Conservation (phyloP, 164 flowering plant genomes). For the Sedum album region DNA sequence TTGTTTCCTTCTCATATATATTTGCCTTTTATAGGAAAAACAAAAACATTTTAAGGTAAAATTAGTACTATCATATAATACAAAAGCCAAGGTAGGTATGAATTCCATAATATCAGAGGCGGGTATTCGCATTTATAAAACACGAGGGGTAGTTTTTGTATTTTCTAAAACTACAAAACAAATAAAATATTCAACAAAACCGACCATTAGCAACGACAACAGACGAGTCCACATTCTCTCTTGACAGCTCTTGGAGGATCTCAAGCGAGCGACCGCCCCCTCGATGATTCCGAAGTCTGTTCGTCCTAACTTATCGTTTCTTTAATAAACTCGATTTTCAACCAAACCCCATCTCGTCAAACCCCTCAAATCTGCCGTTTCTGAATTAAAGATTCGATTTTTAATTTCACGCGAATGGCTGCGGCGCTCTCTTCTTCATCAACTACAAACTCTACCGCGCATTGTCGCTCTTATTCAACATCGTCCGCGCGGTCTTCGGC, state of each 20-base stretch:
- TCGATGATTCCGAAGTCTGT: slow-evolving; percentile 3
- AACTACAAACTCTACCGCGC: not conserved
- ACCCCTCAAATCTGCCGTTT: not conserved
- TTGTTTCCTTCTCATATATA: too few species aligned
- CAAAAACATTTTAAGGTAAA: too few species aligned
- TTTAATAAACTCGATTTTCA: slow-evolving; percentile 12
- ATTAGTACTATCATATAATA: too few species aligned
- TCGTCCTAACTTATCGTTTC: not conserved
- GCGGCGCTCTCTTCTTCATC: slow-evolving; percentile 6
- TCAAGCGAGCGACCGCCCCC: slow-evolving; percentile 1
- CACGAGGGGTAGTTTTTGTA: too few species aligned
- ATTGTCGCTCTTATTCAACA: slow-evolving; percentile 2
- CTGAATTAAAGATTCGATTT: not conserved
- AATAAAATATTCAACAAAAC: not conserved
- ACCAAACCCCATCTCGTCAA: not conserved
- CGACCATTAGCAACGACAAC: not conserved
- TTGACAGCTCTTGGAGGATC: not conserved
- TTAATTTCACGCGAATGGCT: not conserved
- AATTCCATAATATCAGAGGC: too few species aligned
- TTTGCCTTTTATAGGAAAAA: too few species aligned
- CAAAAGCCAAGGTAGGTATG: too few species aligned
- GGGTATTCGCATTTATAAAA: too few species aligned
- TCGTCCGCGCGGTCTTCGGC: not conserved
- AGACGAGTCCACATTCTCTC: not conserved
- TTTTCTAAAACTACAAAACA: not conserved